These are phyloP conservation scores for Fusarium udum DNA, from an alignment of 2,329 filamentous ascomycete species.

Conservation along the genomic window DNA sequence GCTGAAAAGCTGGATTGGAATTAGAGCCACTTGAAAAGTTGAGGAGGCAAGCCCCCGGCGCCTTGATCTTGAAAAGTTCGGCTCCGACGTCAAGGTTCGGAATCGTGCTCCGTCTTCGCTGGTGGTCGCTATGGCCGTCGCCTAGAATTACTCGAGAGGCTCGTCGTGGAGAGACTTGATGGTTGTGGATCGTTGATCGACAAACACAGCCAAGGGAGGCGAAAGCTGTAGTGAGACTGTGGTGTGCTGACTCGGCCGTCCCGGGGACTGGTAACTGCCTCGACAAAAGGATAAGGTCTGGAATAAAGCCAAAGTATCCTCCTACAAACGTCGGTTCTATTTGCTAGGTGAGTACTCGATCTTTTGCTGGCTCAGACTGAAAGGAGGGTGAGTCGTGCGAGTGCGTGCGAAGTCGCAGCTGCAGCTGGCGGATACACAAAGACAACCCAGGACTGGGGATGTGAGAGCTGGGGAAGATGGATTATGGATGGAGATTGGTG, in stretches of 20 bases:
- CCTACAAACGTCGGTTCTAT: neutral
- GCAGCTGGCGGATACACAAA: conserved; percentile 19
- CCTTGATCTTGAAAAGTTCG: conserved; percentile 5
- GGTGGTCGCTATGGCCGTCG: conserved; percentile 10
- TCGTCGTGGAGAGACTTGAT: conserved; percentile 21
- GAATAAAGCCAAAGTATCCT: neutral
- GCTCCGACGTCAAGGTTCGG: neutral
- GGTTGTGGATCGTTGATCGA: conserved; percentile 38
- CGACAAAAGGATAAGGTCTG: neutral
- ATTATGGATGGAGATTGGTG: conserved; percentile 24
- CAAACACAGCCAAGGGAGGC: conserved; percentile 37
- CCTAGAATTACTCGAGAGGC: conserved; percentile 3
- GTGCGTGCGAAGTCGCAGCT: conserved; percentile 25
- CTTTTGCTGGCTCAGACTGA: neutral
- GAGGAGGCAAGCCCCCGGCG: conserved; percentile 6
- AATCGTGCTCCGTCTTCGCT: conserved; percentile 1
- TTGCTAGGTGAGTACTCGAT: conserved; percentile 1
- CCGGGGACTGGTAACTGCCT: conserved; percentile 8
- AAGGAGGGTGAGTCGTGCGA: conserved; percentile 10
- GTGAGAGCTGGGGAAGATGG: conserved; percentile 29
- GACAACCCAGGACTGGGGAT: conserved; percentile 21
- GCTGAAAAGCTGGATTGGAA: neutral
- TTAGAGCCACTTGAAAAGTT: neutral
- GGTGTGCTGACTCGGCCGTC: conserved; percentile 33
- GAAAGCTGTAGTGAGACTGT: conserved; percentile 18